Evolutionary conservation across 352 stramenopile species (phyloP).

Genomic region (Phytophthora macrochlamydospora): DNA sequence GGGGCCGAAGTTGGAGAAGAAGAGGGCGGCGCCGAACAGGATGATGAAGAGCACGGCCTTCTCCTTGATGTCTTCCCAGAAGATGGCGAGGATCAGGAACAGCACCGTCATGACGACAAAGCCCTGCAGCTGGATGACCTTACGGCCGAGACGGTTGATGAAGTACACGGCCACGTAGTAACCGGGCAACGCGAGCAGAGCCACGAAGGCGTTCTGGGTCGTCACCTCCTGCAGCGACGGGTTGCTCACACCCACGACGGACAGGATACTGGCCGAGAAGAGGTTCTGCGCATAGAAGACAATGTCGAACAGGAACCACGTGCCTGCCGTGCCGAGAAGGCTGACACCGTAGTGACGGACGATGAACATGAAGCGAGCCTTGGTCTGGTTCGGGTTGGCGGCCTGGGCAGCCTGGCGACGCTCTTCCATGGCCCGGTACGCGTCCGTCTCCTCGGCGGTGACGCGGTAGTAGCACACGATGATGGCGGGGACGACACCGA

Average conservation of each 20-base stretch:
- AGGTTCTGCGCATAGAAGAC: constrained; percentile 83
- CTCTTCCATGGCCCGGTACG: constrained; percentile 43
- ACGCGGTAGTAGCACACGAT: constrained; percentile 76
- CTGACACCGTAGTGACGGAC: constrained; percentile 50
- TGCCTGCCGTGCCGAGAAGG: constrained; percentile 70
- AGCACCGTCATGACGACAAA: constrained; percentile 74
- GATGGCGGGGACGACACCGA: constrained; percentile 60
- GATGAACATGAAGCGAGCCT: constrained; percentile 45
- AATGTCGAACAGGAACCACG: constrained; percentile 90
- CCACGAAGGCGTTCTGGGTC: constrained; percentile 61
- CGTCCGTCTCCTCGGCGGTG: constrained; percentile 59
- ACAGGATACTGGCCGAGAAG: constrained; percentile 75
- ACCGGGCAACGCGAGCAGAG: constrained; percentile 77
- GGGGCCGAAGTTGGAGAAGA: constrained; percentile 88
- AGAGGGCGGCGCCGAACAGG: constrained; percentile 76
- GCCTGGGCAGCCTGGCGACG: constrained; percentile 15
- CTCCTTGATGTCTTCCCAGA: constrained; percentile 62
- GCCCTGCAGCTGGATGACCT: constrained; percentile 76
- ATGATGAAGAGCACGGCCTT: constrained; percentile 69
- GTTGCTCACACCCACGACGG: constrained; percentile 57
- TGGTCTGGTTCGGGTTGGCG: constrained; percentile 4
- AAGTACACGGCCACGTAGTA: constrained; percentile 82
- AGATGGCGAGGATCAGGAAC: constrained; percentile 64
- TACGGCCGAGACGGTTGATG: constrained; percentile 74
- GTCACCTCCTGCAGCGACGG: constrained; percentile 59